Conservation (phyloP, 2,329 filamentous ascomycete species). For the Aspergillus aculeatinus region DNA sequence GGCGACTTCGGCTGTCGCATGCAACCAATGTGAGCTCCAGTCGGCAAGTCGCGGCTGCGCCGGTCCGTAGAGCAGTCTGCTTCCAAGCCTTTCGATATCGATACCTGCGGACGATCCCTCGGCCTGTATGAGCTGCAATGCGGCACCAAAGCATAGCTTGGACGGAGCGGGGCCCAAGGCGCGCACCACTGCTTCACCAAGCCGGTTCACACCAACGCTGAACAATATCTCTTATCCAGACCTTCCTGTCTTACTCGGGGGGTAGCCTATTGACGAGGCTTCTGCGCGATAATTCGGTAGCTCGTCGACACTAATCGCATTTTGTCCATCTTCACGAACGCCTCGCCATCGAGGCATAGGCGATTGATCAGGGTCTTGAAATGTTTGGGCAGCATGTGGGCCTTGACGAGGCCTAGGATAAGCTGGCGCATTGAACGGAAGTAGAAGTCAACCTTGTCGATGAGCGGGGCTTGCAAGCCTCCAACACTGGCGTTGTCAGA, state of each 20-base stretch:
- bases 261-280: constrained; percentile 30
- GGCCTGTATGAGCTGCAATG: too few relatives aligned
- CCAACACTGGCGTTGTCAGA: constrained; percentile 56
- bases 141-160: too few relatives aligned
- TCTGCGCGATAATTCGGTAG: constrained; percentile 54
- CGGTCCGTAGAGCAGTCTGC: not conserved
- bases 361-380: constrained; percentile 56
- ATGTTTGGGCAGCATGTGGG: constrained; percentile 50
- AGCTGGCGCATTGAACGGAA: constrained; percentile 53
- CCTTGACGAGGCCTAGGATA: constrained; percentile 50
- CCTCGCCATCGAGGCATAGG: constrained; percentile 54
- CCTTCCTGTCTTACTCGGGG: not conserved
- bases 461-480: constrained; percentile 53
- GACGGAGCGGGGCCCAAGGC: not conserved
- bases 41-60: not conserved
- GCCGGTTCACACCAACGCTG: not conserved
- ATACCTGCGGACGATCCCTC: too few relatives aligned
- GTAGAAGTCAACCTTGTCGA: constrained; percentile 56
- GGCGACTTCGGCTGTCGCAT: not conserved
- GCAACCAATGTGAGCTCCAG: not conserved
- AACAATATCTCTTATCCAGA: constrained; percentile 1
- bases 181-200: not conserved
- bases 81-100: too few relatives aligned
- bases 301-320: constrained; percentile 55
- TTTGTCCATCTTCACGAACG: constrained; percentile 57